phyloP scores from a whole-genome alignment of 345 rosid genomes.

The Orychophragmus violaceus region DNA sequence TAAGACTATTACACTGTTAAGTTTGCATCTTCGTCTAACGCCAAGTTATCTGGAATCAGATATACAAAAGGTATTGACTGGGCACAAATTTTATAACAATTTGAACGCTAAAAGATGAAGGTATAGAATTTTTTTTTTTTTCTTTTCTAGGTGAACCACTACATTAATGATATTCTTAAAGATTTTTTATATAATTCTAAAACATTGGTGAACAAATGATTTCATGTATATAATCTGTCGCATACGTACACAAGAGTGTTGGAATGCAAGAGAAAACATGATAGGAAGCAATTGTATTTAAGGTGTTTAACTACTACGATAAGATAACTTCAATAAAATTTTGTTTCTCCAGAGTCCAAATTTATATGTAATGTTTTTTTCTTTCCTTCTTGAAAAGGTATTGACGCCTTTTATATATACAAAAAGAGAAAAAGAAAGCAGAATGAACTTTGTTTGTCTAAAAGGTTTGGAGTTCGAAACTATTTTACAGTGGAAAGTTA shows the following conservation, averaged over 20 bases:
- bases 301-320: background rate
- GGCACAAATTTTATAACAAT: no score
- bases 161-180: no score
- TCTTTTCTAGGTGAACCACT: no score
- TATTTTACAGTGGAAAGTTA: conserved; percentile 5
- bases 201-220: background rate
- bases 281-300: background rate
- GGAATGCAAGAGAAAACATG: background rate
- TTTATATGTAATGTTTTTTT: background rate
- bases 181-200: background rate
- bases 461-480: conserved; percentile 1
- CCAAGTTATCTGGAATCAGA: background rate
- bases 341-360: background rate
- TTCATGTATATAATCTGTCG: background rate
- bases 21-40: no score
- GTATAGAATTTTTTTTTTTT: no score
- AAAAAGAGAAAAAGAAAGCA: background rate
- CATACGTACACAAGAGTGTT: background rate
- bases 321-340: background rate
- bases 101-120: no score
- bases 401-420: background rate
- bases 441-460: background rate
- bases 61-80: background rate
- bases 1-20: no score
- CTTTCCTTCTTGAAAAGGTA: background rate